Percentiles rank a stretch among this genome's conserved stretches.
Evolutionary conservation across 176 grass and related monocot species (phyloP).

Genomic region (Oryza glaberrima): DNA sequence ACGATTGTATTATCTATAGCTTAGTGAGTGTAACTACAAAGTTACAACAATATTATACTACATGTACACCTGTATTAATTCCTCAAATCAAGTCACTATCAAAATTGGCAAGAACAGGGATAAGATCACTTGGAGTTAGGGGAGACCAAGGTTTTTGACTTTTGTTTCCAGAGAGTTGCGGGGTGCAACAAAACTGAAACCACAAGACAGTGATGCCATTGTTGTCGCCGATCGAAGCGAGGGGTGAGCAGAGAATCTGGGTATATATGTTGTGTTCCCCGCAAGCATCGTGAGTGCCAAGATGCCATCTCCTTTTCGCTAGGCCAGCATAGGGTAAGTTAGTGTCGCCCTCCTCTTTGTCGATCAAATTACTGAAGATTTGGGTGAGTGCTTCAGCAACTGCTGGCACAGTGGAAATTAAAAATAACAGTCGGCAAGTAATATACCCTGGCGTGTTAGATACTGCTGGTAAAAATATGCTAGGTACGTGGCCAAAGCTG

Average conservation of each 20-base stretch:
- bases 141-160: conserved; percentile 21
- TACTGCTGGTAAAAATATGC: neutral
- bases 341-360: conserved; percentile 33
- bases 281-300: conserved; percentile 42
- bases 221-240: conserved; percentile 25
- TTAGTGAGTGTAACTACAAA: conserved; percentile 2
- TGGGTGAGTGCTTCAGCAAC: conserved; percentile 7
- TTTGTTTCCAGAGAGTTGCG: neutral
- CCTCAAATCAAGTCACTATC: conserved; percentile 28
- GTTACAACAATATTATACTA: conserved; percentile 29
- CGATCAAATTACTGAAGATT: conserved; percentile 13
- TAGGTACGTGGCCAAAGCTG: conserved; percentile 4
- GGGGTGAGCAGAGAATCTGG: conserved; percentile 41
- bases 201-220: conserved; percentile 38
- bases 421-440: neutral
- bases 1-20: conserved; percentile 13
- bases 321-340: conserved; percentile 33
- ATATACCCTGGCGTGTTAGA: neutral
- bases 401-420: conserved; percentile 8
- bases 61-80: neutral
- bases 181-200: conserved; percentile 21
- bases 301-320: conserved; percentile 48
- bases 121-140: conserved; percentile 22
- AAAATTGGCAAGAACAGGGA: conserved; percentile 32
- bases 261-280: conserved; percentile 51